Conservation (phyloP, 257 asterid genomes). For the Nicotiana paniculata region DNA sequence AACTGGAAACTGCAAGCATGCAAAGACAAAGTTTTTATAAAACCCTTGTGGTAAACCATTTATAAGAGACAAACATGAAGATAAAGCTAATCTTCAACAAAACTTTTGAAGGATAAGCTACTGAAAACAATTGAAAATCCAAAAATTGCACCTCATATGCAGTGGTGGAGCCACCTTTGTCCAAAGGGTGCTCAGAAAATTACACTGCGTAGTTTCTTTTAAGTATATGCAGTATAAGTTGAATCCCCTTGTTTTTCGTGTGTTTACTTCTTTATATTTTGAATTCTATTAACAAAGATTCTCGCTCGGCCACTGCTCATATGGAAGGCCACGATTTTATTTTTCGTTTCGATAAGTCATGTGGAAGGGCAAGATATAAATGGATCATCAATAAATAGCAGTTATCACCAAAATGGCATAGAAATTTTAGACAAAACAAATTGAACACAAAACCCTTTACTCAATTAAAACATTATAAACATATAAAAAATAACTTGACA, state of each 20-base stretch:
- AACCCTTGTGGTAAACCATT: not conserved
- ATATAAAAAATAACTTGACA: not conserved
- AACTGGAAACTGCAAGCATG: slow-evolving; percentile 2
- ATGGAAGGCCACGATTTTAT: no score
- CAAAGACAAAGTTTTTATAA: not conserved
- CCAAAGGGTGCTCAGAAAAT: no score
- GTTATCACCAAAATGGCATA: not conserved
- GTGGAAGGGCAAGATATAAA: not conserved
- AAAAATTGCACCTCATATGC: not conserved
- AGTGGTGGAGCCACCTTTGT: no score
- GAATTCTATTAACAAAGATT: no score
- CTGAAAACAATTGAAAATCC: not conserved
- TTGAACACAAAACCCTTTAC: not conserved
- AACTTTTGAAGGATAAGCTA: not conserved
- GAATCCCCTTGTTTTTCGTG: no score
- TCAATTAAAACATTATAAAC: not conserved
- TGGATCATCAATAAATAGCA: not conserved
- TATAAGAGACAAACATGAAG: not conserved
- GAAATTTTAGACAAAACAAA: not conserved
- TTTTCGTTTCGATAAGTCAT: no score
- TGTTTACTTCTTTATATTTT: no score
- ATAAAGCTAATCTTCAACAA: not conserved
- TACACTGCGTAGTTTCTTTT: no score
- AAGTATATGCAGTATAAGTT: no score
- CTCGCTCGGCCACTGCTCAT: no score